A percentile compares a stretch with the other conserved stretches of the same genome.
These are phyloP conservation scores for Coffea eugenioides DNA, from an alignment of 257 asterid genomes.

Conservation along the genomic window DNA sequence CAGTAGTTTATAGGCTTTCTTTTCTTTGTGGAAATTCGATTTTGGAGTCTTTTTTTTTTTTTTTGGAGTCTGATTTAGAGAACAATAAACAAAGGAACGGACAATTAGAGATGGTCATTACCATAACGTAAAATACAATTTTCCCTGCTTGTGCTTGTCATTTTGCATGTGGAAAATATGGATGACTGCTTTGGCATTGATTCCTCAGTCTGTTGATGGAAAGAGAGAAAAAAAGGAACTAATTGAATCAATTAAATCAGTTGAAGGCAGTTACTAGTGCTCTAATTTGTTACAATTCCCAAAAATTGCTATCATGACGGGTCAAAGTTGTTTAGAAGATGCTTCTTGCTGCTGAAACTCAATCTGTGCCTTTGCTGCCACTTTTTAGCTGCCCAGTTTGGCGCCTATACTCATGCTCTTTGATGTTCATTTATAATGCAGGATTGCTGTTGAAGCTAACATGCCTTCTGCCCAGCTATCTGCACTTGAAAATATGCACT, in stretches of 20 bases:
- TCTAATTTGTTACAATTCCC: background rate
- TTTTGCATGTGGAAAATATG: background rate
- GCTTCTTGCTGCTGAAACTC: background rate
- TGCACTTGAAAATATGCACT: conserved; percentile 94
- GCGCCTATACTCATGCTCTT: conserved; percentile 22
- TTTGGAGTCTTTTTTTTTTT: too few relatives aligned
- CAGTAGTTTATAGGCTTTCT: too few relatives aligned
- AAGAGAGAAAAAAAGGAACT: background rate
- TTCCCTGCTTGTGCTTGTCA: background rate
- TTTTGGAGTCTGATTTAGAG: too few relatives aligned
- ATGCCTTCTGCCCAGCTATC: conserved; percentile 59
- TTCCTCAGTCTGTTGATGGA: background rate
- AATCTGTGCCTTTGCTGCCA: background rate
- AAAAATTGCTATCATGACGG: background rate
- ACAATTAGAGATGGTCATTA: too few relatives aligned
- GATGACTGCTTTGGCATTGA: background rate
- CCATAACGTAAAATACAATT: too few relatives aligned
- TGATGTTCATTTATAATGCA: conserved; percentile 32
- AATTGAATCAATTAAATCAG: background rate
- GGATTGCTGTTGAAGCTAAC: conserved; percentile 68
- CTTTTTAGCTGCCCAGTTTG: background rate
- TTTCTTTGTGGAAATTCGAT: too few relatives aligned
- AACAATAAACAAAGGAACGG: too few relatives aligned
- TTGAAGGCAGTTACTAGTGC: background rate
- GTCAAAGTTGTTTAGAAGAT: conserved; percentile 1